Base-by-base conservation (phyloP, 768 basidiomycete genomes). In the Tulasnella sp. region DNA sequence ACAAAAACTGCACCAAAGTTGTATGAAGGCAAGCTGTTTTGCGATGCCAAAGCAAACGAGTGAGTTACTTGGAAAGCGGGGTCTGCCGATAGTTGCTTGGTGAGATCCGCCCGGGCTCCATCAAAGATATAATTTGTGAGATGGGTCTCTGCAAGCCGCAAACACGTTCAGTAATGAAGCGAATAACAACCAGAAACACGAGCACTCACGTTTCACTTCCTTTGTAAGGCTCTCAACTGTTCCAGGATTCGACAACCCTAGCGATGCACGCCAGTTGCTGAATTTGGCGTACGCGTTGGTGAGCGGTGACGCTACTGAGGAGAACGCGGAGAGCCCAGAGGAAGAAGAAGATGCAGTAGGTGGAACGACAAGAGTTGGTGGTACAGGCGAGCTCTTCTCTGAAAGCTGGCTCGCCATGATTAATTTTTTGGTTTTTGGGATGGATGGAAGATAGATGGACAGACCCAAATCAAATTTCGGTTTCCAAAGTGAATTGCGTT, bases 21-120 rank as follows among this genome's bases (percentile, higher is more conserved):
- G 68, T 99, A 99, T 27, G 83, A 83, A 12, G 93, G 76, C 1
- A 88, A 77, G 0, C 73, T 66, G n/a, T 80, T 77, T 65, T 85
- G 83, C 16, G 88, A 89, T 16, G 89, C 95, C 52, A 96, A 71
- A 53, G 81, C 74, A 69, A 99, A 96, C 20, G 90, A 86, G 66
- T 99, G 95, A 55, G 91, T 92, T 60, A 96, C 84, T 72, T 98
- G 93, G 77, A 98, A 98, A 45, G 86, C 78, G n/a, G 95, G 95
- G 65, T 79, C 87, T 65, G 83, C 74, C 25, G 90, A 93, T 59
- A 98, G 72, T 59, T 77, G 82, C 70, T 98, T 99, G 42, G 87
- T 83, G 59, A 98, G 72, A 71, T 99, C 95, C 28, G 93, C 95
- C 59, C 92, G 76, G 24, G 85, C 95, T 58, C 95, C 95, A 71